Evolutionary conservation across 2,329 filamentous ascomycete species (phyloP), one percentile per base, ranked within the genome.

Genomic region (Pyrenochaeta sp.): DNA sequence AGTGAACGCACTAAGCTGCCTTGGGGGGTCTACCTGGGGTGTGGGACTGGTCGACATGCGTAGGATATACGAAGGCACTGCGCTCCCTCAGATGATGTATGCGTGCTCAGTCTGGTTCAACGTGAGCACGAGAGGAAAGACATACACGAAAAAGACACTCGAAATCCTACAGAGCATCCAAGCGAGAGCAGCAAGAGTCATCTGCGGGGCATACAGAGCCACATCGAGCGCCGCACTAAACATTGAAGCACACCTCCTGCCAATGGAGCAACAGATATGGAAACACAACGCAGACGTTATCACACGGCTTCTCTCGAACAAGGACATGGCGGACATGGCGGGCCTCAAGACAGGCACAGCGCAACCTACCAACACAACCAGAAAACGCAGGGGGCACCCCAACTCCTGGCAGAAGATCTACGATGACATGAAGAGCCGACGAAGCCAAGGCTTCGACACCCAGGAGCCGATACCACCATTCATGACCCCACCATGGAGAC

Each of bases 81-180:
- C 66, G 15, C 54, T 74, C 20, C 68, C 61, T 4, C 60, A 73
- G 53, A 60, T 76, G 27, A 61, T 74, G 27, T 75, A 67, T 43
- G 58, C 62, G 4, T 66, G 63, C 49, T 67, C 61, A 17, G 61
- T 64, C 36, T 75, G 52, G 69, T 53, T 20, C 40, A 63, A 59
- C 39, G 40, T 43, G 15, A 65, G 45, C 27, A 49, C 45, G 17
- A 62, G 46, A 52, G 60, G 40, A 50, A 36, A 52, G 40, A 42
- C 48, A 10, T 60, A 63, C 32, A 63, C 51, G 17, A 47, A 58
- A 44, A 56, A 60, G 39, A 58, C 43, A 30, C 54, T 62, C 23
- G 48, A 58, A 15, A 52, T 37, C 17, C 44, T 59, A 35, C 45
- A 58, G 46, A 49, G 52, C 39, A 63, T 67, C 39, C 56, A 69